Conservation (phyloP, 2,329 filamentous ascomycete species). For the Aureobasidium sp. region DNA sequence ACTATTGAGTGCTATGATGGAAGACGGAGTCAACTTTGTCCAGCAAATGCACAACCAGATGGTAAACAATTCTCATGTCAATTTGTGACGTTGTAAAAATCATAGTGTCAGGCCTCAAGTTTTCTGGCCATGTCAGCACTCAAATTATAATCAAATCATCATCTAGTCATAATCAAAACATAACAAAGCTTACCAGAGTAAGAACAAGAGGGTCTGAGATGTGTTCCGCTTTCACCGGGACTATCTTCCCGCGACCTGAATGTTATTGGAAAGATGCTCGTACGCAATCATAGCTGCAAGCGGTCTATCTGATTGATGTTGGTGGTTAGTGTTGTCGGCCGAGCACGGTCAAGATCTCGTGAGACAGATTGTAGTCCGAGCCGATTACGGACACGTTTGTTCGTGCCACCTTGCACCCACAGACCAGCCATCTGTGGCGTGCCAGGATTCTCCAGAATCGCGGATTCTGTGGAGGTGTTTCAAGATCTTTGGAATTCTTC, state of each 20-base stretch:
- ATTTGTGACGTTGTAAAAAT: not conserved
- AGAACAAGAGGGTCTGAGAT: not conserved
- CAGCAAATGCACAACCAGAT: too few species aligned
- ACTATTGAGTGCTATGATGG: too few species aligned
- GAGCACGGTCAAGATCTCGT: not conserved
- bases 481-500: not conserved
- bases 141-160: not conserved
- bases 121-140: not conserved
- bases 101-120: not conserved
- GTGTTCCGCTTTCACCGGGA: not conserved
- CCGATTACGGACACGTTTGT: slow-evolving; percentile 6
- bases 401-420: slow-evolving; percentile 3
- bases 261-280: not conserved
- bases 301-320: not conserved
- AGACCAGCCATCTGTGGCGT: not conserved
- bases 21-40: too few species aligned
- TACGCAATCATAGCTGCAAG: slow-evolving; percentile 8
- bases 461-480: not conserved
- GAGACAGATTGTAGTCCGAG: not conserved
- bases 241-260: not conserved
- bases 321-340: not conserved
- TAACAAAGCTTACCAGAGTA: not conserved
- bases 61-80: too few species aligned
- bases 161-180: not conserved
- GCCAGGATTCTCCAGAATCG: not conserved